Evolutionary conservation across 2,329 filamentous ascomycete genomes (phyloP), one percentile per base, ranked within the genome.

Genomic region (Emericellopsis atlantica): DNA sequence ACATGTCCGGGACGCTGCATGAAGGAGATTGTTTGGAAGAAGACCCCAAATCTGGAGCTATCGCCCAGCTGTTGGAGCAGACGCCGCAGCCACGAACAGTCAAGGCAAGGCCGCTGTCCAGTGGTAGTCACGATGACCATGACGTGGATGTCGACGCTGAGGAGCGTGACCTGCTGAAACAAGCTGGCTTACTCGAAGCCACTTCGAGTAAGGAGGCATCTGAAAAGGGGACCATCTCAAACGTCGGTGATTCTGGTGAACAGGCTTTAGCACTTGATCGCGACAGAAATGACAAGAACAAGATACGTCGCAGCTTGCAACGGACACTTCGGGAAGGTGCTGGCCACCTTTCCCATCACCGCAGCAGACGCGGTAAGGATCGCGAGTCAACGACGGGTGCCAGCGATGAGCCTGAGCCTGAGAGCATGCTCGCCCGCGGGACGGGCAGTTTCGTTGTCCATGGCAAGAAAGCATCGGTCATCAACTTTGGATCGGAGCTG

Each of bases 381-480:
- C 43, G 50, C 2, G 44, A 45, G 4, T 31, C 40, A 10, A 39
- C 16, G n/a, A 32, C 40, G 2, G 42, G 4, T 51, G 47, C 7
- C 43, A 51, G 52, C 38, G 54, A 69, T 15, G 60, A 70, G 52
- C 44, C 55, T 46, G 48, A 58, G 46, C 52, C 73, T 62, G 66
- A 83, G 32, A 83, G 86, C 49, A 79, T 83, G 10, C 69, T 98
- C 11, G 70, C 83, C 6, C 79, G 92, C 37, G 82, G 83, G 11
- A 78, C 84, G 11, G 87, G 87, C 5, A 94, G 86, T 51, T 98
- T 98, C 58, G 94, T 92, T 4, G 81, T 98, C 4, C 92, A 98
- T 54, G 90, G 92, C 45, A 98, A 96, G 67, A 96, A 98, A 61
- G 92, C 92, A 3, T 95, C 88, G 1, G 85, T 98, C 42, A 86